Conservation (phyloP, 106 monocot species). For the Dioscorea alata region DNA sequence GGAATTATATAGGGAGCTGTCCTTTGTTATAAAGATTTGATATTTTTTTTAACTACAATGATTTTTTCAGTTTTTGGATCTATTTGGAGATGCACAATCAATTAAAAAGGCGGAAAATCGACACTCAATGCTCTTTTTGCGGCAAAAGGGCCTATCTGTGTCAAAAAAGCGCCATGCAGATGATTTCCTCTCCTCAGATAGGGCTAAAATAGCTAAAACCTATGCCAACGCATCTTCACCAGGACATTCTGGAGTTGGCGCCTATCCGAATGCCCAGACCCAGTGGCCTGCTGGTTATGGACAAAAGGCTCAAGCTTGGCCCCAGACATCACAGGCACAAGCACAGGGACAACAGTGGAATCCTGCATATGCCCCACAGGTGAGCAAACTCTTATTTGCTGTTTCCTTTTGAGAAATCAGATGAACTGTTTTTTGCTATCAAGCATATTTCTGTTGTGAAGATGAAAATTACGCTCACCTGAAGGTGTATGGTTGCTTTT, state of each 20-base stretch:
- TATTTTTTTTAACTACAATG: no score
- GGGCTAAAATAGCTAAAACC: conserved; percentile 49
- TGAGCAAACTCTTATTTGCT: conserved; percentile 5
- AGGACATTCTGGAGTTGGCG: conserved; percentile 51
- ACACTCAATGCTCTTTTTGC: conserved; percentile 56
- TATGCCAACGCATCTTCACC: conserved; percentile 23
- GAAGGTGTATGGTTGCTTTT: no score
- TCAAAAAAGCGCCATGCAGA: conserved; percentile 79
- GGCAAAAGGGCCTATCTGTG: conserved; percentile 41
- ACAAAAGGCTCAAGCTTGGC: conserved; percentile 61
- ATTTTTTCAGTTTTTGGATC: conserved; percentile 75
- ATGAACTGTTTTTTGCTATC: no score
- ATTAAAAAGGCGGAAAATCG: conserved; percentile 75
- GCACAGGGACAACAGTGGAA: conserved; percentile 76
- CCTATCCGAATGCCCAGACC: conserved; percentile 57
- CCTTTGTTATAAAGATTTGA: no score
- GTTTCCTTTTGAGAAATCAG: no score
- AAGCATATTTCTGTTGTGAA: no score
- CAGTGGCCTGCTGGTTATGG: conserved; percentile 75
- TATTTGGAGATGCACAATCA: conserved; percentile 68
- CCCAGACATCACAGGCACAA: conserved; percentile 52
- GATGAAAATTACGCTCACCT: no score
- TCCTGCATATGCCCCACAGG: conserved; percentile 79
- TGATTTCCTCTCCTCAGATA: conserved; percentile 69
- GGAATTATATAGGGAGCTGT: no score